Evolutionary conservation across 345 rosid species (phyloP), one percentile per base, ranked within the genome.

Genomic region (Citrus reticulata): DNA sequence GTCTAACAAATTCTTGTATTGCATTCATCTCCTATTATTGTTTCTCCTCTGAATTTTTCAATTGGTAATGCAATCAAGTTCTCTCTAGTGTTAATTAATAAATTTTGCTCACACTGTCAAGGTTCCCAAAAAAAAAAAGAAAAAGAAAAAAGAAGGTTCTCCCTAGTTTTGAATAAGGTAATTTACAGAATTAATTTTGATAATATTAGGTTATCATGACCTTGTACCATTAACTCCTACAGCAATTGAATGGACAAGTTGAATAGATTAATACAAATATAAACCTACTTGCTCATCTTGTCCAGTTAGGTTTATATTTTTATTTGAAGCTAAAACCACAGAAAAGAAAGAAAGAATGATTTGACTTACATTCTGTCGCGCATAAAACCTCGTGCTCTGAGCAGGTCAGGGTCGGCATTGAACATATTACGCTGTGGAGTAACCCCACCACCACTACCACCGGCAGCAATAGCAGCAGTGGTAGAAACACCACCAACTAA

Each of bases 391-490:
- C 93, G 87, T 64, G 79, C 83, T 81, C 78, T 73, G 10, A 34
- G 27, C 76, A 90, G 84, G 2, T 90, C 91, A 4, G 29, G 0
- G 30, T 75, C 77, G 22, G 27, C 19, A 75, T 63, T 75, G 27
- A 20, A 7, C 49, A 75, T 64, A 64, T 3, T 64, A 75, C 49
- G 78, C 71, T 64, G 78, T 32, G 46, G 71, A 37, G 55, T 9
- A 60, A 37, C 67, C 37, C 55, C 68, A 60, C 67, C 0, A 75
- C 55, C 72, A 68, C 8, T 14, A 70, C 97, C 90, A 77, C 82
- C 85, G 76, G 80, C 82, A 16, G 7, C 14, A 80, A 91, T 83
- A 1, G 91, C 96, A 61, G 81, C 73, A 71, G 82, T 70, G 78
- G 61, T 75, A 61, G 81, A 83, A 65, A 63, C 77, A 79, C 83